These are phyloP conservation scores for Trypethelium eluteriae DNA, from an alignment of 495 filamentous ascomycete genomes.

Conservation along the genomic window DNA sequence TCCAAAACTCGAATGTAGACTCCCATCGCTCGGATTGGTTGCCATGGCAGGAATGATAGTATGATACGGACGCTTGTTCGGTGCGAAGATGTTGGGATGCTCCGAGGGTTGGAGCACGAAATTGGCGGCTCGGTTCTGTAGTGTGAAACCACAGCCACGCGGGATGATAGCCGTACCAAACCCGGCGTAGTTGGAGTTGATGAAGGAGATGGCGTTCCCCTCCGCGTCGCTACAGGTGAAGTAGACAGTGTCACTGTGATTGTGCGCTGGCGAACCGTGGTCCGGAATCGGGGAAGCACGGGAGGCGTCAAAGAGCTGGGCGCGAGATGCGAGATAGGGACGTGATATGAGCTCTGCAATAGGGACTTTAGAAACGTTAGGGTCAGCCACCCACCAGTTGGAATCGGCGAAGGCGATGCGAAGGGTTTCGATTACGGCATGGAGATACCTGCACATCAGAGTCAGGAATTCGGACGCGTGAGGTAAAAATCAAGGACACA, in stretches of 20 bases:
- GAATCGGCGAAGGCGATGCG: constrained; percentile 91
- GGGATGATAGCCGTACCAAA: constrained; percentile 90
- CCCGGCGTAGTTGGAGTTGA: constrained; percentile 87
- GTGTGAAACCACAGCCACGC: constrained; percentile 72
- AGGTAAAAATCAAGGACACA: constrained; percentile 4
- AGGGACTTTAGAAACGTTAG: constrained; percentile 60
- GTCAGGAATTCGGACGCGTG: neutral
- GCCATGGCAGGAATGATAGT: constrained; percentile 94
- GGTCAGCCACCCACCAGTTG: constrained; percentile 82
- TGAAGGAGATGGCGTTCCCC: constrained; percentile 91
- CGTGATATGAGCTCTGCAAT: constrained; percentile 51
- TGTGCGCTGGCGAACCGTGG: constrained; percentile 61
- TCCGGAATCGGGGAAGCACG: constrained; percentile 49
- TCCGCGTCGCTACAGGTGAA: constrained; percentile 70
- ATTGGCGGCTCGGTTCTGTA: constrained; percentile 88
- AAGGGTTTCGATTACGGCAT: constrained; percentile 80
- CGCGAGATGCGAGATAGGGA: constrained; percentile 60
- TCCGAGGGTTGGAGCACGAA: constrained; percentile 55
- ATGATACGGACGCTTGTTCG: constrained; percentile 88
- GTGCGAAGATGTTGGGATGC: constrained; percentile 74
- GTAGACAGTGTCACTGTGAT: constrained; percentile 84
- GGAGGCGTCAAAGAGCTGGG: constrained; percentile 57
- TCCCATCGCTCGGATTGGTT: constrained; percentile 63
- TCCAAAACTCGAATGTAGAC: constrained; percentile 76
- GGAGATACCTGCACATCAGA: constrained; percentile 55